These are phyloP conservation scores for Calonectria pseudoreteaudii DNA, from an alignment of 2,329 filamentous ascomycete species.

Conservation along the genomic window DNA sequence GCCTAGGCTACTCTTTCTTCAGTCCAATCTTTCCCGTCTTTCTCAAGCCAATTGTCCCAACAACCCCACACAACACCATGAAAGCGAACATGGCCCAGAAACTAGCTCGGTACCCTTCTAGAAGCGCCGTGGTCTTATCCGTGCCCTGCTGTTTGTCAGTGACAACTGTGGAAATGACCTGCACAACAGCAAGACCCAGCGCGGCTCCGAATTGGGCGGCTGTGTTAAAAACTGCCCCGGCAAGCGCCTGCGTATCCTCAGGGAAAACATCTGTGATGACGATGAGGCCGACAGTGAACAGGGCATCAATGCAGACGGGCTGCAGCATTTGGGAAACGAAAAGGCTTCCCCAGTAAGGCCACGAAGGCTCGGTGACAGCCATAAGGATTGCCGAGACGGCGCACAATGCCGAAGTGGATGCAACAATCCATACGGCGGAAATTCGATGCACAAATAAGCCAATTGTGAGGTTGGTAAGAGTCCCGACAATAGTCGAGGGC, in stretches of 20 bases:
- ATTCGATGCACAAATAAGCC: conserved; percentile 59
- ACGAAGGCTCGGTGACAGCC: conserved; percentile 61
- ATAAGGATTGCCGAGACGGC: conserved; percentile 64
- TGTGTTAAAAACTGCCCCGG: conserved; percentile 71
- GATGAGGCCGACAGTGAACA: conserved; percentile 68
- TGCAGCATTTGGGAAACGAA: conserved; percentile 57
- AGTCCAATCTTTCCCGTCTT: conserved; percentile 58
- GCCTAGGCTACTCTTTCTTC: conserved; percentile 47
- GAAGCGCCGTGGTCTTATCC: conserved; percentile 45
- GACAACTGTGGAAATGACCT: conserved; percentile 54
- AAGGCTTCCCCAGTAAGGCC: conserved; percentile 63
- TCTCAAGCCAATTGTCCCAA: conserved; percentile 53
- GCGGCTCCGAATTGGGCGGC: conserved; percentile 68
- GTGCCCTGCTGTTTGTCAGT: conserved; percentile 46
- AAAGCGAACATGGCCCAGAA: conserved; percentile 62
- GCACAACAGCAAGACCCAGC: conserved; percentile 62
- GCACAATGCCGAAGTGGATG: conserved; percentile 54
- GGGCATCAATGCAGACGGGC: conserved; percentile 50
- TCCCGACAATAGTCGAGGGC: conserved; percentile 58
- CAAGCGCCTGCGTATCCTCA: conserved; percentile 65
- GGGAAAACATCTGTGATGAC: conserved; percentile 68
- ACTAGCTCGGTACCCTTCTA: conserved; percentile 60
- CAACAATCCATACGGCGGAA: conserved; percentile 53
- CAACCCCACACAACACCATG: conserved; percentile 51
- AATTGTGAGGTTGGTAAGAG: conserved; percentile 55